Evolutionary conservation across 139 green algal genomes (phyloP).

Genomic region (Microglena sp.): DNA sequence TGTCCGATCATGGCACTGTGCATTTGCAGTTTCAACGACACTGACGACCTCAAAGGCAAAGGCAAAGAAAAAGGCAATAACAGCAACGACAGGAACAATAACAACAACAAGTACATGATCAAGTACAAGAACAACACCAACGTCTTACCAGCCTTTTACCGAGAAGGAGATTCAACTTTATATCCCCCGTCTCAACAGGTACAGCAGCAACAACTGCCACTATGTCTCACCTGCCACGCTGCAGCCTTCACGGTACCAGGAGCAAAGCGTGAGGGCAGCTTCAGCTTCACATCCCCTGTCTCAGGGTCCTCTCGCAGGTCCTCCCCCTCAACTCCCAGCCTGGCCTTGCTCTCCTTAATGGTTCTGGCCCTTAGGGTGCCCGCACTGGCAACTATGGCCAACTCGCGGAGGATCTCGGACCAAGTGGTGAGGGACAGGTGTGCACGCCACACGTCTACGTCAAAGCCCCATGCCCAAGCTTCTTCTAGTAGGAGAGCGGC

Average conservation of each 20-base stretch:
- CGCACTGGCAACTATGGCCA: conserved; percentile 22
- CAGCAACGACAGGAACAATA: too few relatives aligned
- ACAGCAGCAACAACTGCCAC: neutral
- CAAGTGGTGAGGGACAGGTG: conserved; percentile 78
- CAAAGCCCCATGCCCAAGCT: conserved; percentile 85
- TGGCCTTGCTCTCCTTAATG: conserved; percentile 23
- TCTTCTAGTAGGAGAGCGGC: conserved; percentile 63
- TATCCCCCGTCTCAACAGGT: too few relatives aligned
- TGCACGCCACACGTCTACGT: conserved; percentile 78
- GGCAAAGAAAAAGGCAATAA: too few relatives aligned
- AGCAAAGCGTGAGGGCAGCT: conserved; percentile 51
- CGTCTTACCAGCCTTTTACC: too few relatives aligned
- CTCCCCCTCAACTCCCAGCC: conserved; percentile 57
- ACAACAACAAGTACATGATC: too few relatives aligned
- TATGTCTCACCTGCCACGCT: conserved; percentile 55
- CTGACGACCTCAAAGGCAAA: too few relatives aligned
- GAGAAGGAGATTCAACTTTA: too few relatives aligned
- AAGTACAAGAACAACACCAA: too few relatives aligned
- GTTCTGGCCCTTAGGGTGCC: conserved; percentile 3
- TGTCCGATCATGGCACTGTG: too few relatives aligned
- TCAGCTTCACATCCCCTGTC: conserved; percentile 46
- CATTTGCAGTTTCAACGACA: too few relatives aligned
- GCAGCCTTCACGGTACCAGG: conserved; percentile 72
- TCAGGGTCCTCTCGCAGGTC: conserved; percentile 36
- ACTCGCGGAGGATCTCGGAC: conserved; percentile 68